Evolutionary conservation across 148 eudicot genomes (phyloP).

Genomic region (Diospyros lotus): DNA sequence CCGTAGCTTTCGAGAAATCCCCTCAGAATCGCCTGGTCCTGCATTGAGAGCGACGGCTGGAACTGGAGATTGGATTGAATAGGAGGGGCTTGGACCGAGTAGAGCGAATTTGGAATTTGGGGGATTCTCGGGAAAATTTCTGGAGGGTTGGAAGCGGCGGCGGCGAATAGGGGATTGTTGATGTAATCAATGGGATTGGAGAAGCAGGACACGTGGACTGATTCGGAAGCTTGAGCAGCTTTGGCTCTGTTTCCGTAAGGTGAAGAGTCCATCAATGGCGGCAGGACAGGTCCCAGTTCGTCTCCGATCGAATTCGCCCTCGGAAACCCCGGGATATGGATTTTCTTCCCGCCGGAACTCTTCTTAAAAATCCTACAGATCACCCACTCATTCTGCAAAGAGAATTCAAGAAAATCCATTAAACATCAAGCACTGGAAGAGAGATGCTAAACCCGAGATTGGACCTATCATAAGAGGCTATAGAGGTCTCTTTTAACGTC

Average conservation of each 20-base stretch:
- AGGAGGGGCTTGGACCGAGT: constrained; percentile 18
- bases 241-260: constrained; percentile 22
- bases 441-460: too few species aligned
- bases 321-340: constrained; percentile 31
- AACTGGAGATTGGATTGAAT: constrained; percentile 26
- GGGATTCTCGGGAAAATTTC: constrained; percentile 7
- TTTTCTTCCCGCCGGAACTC: constrained; percentile 35
- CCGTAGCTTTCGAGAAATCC: constrained; percentile 42
- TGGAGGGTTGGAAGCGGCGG: constrained; percentile 16
- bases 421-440: too few species aligned
- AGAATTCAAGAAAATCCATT: not conserved
- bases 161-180: constrained; percentile 14
- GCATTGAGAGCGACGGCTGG: constrained; percentile 21
- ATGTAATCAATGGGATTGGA: constrained; percentile 46
- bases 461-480: too few species aligned
- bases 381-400: constrained; percentile 49
- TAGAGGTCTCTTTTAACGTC: too few species aligned
- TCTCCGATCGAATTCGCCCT: constrained; percentile 20
- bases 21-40: constrained; percentile 46
- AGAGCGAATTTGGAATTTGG: not conserved
- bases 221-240: constrained; percentile 7
- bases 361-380: constrained; percentile 44
- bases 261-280: constrained; percentile 54
- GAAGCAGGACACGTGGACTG: constrained; percentile 85
- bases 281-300: constrained; percentile 31